Percentiles rank a stretch among this genome's conserved stretches.
Conservation (phyloP, 1,284 basidiomycete genomes). For the Tilletia horrida region DNA sequence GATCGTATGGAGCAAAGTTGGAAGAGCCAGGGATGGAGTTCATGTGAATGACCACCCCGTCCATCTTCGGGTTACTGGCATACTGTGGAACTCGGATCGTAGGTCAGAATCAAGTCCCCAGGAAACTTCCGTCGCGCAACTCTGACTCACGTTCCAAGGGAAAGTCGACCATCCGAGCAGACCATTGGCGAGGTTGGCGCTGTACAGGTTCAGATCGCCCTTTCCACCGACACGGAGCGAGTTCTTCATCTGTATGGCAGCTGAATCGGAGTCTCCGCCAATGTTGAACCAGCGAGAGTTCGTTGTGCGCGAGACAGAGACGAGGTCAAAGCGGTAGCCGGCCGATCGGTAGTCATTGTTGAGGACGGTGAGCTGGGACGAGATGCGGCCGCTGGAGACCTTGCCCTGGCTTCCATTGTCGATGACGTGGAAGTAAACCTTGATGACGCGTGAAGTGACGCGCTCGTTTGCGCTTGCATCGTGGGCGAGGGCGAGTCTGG, state of each 20-base stretch:
- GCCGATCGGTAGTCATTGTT: conserved; percentile 60
- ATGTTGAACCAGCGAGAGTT: conserved; percentile 61
- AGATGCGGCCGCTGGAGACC: conserved; percentile 23
- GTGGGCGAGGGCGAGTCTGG: background rate
- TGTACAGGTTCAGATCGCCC: conserved; percentile 61
- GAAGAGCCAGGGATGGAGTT: conserved; percentile 59
- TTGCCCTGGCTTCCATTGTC: conserved; percentile 29
- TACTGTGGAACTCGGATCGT: background rate
- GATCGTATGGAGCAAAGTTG: conserved; percentile 58
- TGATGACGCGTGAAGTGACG: background rate
- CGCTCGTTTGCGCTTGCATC: background rate
- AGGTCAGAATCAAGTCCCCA: background rate
- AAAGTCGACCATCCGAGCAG: conserved; percentile 59
- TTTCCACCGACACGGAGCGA: conserved; percentile 59
- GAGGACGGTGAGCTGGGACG: conserved; percentile 58
- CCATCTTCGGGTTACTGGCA: conserved; percentile 49
- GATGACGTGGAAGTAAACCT: conserved; percentile 33
- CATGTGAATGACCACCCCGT: conserved; percentile 60
- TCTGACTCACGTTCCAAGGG: conserved; percentile 43
- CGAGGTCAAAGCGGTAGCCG: conserved; percentile 60
- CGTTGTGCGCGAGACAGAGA: conserved; percentile 58
- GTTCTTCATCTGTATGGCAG: conserved; percentile 61
- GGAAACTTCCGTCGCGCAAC: background rate
- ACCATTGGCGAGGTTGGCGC: conserved; percentile 51
- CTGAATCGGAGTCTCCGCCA: conserved; percentile 56